Evolutionary conservation across 108 stramenopile species (phyloP), one percentile per base, ranked within the genome.

Genomic region (Thalassiosira profunda): DNA sequence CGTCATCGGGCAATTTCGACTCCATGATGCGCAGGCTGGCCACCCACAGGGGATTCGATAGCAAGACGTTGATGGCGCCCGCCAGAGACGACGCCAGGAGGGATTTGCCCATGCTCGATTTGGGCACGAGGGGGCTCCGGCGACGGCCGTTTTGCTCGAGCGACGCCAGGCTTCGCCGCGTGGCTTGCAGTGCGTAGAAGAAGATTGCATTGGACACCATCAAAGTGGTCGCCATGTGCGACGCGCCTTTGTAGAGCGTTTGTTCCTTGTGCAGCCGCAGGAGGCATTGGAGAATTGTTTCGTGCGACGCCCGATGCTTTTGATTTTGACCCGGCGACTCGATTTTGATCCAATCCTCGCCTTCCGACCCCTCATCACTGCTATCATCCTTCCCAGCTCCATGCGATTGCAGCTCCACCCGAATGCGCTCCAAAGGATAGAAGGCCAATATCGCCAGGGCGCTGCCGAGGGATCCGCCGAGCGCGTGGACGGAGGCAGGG

Each of bases 41-140:
- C 8, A 91, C 90, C 93, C 93, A 94, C 7, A 94, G 44, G n/a
- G 93, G 93, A 55, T 91, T 94, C n/a, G 90, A 91, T 4, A 88
- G 28, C 11, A 90, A 52, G 21, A 94, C 93, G 63, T 94, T 94
- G 43, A 86, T 68, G 17, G 80, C 59, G 5, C 93, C 93, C 5
- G 88, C 88, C 31, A 91, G 15, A 31, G 83, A 78, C 23, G 86
- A 89, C 8, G 90, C 51, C 23, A 88, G 8, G 3, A 94, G 60
- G 29, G 86, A 85, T 12, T 44, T 49, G 15, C 48, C 37, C 41
- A 72, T 66, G 41, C 61, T 74, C 6, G 72, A 60, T 11, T 33
- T 45, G 3, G 54, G 70, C 37, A 46, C 43, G 51, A 41, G 20
- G 30, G 4, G 30, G n/a, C 15, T 51, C 30, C 26, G 23, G 30